These are phyloP conservation scores for Xylaria scruposa DNA, from an alignment of 495 filamentous ascomycete genomes.

Conservation along the genomic window DNA sequence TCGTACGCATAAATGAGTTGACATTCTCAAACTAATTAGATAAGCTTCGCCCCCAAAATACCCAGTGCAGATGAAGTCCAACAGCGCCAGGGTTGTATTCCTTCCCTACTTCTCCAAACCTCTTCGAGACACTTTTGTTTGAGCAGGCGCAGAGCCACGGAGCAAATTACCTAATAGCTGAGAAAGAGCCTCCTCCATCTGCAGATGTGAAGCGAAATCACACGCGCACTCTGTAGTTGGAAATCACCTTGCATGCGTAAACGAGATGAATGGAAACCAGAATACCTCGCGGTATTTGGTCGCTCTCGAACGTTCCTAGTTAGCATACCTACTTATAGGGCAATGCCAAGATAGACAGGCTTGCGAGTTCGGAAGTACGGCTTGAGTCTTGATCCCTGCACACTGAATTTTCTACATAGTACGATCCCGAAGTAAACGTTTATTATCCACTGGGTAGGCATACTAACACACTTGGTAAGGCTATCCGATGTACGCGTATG, in stretches of 20 bases:
- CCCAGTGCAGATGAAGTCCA: constrained; percentile 11
- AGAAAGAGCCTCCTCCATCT: neutral
- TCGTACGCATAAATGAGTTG: neutral
- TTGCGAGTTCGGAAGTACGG: neutral
- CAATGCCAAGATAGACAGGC: neutral
- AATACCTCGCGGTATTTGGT: neutral
- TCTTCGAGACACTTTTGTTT: neutral
- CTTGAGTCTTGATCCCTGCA: neutral
- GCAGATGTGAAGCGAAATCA: neutral
- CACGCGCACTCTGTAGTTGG: neutral
- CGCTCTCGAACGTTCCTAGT: neutral
- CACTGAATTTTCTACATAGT: neutral
- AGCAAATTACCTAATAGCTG: neutral
- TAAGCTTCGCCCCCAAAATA: constrained; percentile 6
- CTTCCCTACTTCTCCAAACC: constrained; percentile 5
- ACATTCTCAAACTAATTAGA: neutral
- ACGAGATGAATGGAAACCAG: neutral
- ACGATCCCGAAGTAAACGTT: neutral
- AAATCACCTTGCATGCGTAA: neutral
- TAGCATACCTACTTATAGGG: too few species aligned
- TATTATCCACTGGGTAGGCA: neutral
- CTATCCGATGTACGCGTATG: neutral
- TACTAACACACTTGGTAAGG: neutral
- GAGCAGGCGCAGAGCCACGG: neutral
- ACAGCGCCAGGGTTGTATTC: neutral